Base-by-base conservation (phyloP, 2,329 filamentous ascomycete species). In the Sclerotinia minor region DNA sequence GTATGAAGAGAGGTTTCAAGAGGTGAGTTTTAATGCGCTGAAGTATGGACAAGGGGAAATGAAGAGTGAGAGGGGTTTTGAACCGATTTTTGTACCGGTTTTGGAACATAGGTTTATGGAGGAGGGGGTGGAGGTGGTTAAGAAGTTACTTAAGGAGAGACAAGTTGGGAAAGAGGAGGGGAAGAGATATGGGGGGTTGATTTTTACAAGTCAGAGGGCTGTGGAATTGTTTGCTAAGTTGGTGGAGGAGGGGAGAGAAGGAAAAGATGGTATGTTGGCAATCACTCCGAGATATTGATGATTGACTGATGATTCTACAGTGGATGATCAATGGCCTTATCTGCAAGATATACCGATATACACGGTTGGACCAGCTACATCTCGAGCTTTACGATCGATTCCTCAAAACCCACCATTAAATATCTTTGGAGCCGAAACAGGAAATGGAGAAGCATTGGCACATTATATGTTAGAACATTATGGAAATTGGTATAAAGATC, bases 151-250 rank as follows among this genome's bases (percentile, higher is more conserved):
- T 13, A 75, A 73, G 13, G 71, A 75, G 1, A 78, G 76, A 32
- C 71, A 75, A 21, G 83, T 89, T 69, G 79, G 80, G 57, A 73
- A 64, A 2, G 64, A 63, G 0, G 52, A 74, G 0, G 79, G 76
- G 2, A 77, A 78, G 52, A 73, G 79, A 19, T 94, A 92, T 75
- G 90, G 91, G 6, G 92, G 90, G n/a, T 80, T 94, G 68, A 88
- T 95, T 61, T 94, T 95, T 76, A 95, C 92, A 1, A 94, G 90
- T 9, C 92, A 95, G 77, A 85, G 92, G 60, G 91, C 92, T 0
- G 92, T 95, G 2, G 92, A 95, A 76, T 91, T 89, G 0, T 92
- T 95, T 74, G 80, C 85, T 4, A 81, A 84, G 57, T 79, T 92
- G 11, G 83, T 92, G 0, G 79, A 83, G 19, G 84, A 86, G 44